Evolutionary conservation across 2,329 filamentous ascomycete species (phyloP), one percentile per base, ranked within the genome.

Genomic region (Aspergillus sp.): DNA sequence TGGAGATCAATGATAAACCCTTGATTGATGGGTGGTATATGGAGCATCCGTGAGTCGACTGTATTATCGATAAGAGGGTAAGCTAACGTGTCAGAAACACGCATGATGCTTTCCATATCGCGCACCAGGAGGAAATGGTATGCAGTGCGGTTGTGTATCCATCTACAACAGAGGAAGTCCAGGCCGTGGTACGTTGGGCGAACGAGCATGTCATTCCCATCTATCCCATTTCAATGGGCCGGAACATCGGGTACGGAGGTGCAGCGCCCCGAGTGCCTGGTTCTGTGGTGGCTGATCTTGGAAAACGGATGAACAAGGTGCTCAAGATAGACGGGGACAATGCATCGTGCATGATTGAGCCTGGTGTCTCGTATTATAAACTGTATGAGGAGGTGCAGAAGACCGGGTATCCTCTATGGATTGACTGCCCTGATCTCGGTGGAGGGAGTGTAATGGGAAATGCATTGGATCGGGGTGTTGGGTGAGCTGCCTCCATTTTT

Each of bases 331-430:
- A 82, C 63, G 75, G 73, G 0, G 77, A 81, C 14, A 77, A 77
- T 43, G 80, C 79, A 19, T 82, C 75, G 53, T 80, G 27, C 27
- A 31, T 85, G 0, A 75, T 86, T 5, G 82, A 85, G 64, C 83
- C 83, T 0, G 83, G 83, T 1, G 83, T 85, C 0, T 81, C 82
- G 0, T 85, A 79, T 63, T 77, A 79, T 54, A 76, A 77, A 31
- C 70, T 85, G 6, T 76, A 84, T 59, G 75, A 83, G 15, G 75
- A 81, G 14, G 27, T 55, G 6, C 47, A 57, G 23, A 23, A 39
- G 8, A 8, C 12, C 2, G 33, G 41, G 9, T 35, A 49, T 12
- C 31, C 27, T 17, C 44, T 52, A 66, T 83, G n/a, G 69, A 76
- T 59, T 6, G 27, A 56, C 40, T 48, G 47, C 9, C 60, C 64